These are phyloP conservation scores for Musa beccarii DNA, from an alignment of 176 grass and related monocot genomes.

Conservation along the genomic window DNA sequence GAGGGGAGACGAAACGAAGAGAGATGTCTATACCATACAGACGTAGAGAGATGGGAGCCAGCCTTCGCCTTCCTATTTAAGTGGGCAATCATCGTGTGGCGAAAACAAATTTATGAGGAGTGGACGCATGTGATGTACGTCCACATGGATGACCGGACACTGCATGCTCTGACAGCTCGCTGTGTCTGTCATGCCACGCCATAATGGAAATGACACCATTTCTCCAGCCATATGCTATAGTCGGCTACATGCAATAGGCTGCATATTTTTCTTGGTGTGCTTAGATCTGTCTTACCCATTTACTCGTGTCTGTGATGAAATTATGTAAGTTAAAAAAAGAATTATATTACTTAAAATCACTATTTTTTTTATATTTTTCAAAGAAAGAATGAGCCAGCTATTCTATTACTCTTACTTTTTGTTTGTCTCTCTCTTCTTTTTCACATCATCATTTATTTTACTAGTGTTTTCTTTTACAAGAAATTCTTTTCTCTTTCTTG, in stretches of 20 bases:
- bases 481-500: neutral
- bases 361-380: too few species aligned
- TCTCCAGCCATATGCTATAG: too few species aligned
- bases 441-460: neutral
- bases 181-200: too few species aligned
- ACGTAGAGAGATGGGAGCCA: neutral
- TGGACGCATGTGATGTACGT: too few species aligned
- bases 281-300: neutral
- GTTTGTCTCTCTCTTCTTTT: neutral
- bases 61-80: neutral
- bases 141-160: too few species aligned
- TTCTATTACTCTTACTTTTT: neutral
- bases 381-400: too few species aligned
- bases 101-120: too few species aligned
- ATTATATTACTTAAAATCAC: too few species aligned
- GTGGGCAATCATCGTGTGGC: too few species aligned
- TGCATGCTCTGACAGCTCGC: too few species aligned
- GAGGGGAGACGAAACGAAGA: neutral
- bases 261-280: neutral
- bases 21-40: neutral
- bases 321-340: neutral
- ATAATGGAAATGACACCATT: too few species aligned
- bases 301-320: neutral
- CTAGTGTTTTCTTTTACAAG: neutral
- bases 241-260: too few species aligned